Percentiles rank a stretch among this genome's conserved stretches.
Conservation (phyloP, 495 filamentous ascomycete species). For the Echria macrotheca region DNA sequence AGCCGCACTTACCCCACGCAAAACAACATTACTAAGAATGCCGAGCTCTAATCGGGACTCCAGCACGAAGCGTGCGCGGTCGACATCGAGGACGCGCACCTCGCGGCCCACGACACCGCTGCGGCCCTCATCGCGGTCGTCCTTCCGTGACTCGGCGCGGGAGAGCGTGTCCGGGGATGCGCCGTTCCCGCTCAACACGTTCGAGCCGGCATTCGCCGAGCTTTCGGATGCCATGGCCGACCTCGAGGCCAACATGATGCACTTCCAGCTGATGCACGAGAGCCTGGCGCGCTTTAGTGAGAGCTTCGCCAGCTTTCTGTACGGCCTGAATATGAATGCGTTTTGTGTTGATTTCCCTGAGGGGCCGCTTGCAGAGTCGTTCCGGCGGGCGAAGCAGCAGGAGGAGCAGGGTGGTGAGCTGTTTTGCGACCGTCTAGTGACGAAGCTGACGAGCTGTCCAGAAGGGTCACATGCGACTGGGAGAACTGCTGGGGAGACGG, state of each 20-base stretch:
- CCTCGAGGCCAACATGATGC: slow-evolving; percentile 94
- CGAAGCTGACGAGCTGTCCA: background rate
- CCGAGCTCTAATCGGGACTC: slow-evolving; percentile 7
- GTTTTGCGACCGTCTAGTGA: slow-evolving; percentile 23
- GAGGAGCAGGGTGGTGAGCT: slow-evolving; percentile 36
- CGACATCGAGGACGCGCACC: slow-evolving; percentile 43
- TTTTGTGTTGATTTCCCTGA: slow-evolving; percentile 98
- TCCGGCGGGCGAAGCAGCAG: slow-evolving; percentile 54
- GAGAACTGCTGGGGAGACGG: slow-evolving; percentile 22
- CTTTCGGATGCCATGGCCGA: slow-evolving; percentile 91
- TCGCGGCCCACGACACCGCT: slow-evolving; percentile 91
- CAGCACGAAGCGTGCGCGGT: slow-evolving; percentile 29
- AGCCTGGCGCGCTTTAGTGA: slow-evolving; percentile 90
- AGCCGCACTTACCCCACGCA: too few relatives aligned
- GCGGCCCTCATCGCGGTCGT: slow-evolving; percentile 84
- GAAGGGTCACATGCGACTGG: slow-evolving; percentile 14
- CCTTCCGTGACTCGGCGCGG: slow-evolving; percentile 62
- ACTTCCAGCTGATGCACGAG: slow-evolving; percentile 95
- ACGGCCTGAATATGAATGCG: slow-evolving; percentile 97
- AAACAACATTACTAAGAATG: slow-evolving; percentile 12
- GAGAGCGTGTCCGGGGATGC: slow-evolving; percentile 52
- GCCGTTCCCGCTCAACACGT: slow-evolving; percentile 68
- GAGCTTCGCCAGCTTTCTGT: slow-evolving; percentile 91
- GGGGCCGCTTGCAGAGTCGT: slow-evolving; percentile 62
- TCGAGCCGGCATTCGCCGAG: slow-evolving; percentile 89